A percentile compares a stretch with the other conserved stretches of the same genome.
These are phyloP conservation scores for Calonectria hawksworthii DNA, from an alignment of 2,329 filamentous ascomycete species.

Conservation along the genomic window DNA sequence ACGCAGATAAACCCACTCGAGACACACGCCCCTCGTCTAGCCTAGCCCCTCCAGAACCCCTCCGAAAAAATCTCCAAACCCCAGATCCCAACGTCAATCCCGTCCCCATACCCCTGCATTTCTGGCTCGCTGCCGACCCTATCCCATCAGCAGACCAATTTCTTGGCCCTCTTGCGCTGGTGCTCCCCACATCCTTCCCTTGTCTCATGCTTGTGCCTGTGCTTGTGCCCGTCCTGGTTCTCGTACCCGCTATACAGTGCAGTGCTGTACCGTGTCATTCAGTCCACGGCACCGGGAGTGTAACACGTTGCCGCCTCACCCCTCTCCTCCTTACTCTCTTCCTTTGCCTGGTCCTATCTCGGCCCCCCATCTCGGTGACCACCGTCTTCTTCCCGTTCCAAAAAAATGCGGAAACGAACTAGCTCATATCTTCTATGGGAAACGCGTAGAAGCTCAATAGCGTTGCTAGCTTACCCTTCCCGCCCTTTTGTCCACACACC, in stretches of 20 bases:
- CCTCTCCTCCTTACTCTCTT: neutral
- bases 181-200: constrained; percentile 17
- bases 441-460: constrained; percentile 25
- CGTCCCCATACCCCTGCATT: constrained; percentile 28
- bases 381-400: neutral
- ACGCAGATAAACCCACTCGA: neutral
- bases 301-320: constrained; percentile 10
- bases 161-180: neutral
- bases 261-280: constrained; percentile 11
- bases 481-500: constrained; percentile 21
- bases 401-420: constrained; percentile 22
- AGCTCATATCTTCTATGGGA: constrained; percentile 14
- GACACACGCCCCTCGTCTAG: constrained; percentile 15
- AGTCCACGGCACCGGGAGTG: constrained; percentile 1
- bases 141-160: constrained; percentile 24
- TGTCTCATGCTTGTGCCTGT: constrained; percentile 3
- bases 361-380: constrained; percentile 6
- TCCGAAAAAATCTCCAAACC: constrained; percentile 15
- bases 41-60: constrained; percentile 4
- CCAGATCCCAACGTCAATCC: constrained; percentile 30
- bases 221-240: neutral
- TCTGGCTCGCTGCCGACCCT: constrained; percentile 12
- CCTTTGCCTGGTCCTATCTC: constrained; percentile 13
- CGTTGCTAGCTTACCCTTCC: constrained; percentile 22
- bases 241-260: constrained; percentile 7